Evolutionary conservation across 78 protist species (phyloP).

Genomic region (slime mould (Dictyostelium discoideum)): DNA sequence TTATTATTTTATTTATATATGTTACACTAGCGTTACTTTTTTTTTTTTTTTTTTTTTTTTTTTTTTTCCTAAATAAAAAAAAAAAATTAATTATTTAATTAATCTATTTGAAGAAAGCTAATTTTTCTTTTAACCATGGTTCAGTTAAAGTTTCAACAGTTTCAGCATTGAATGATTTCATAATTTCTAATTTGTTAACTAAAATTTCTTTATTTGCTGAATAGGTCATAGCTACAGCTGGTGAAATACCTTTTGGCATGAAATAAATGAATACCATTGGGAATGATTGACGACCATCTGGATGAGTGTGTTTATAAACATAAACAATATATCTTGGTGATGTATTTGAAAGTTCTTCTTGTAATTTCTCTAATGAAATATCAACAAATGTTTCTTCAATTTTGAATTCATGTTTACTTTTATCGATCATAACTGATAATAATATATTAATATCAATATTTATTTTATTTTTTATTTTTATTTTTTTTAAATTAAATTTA

Average conservation of each 20-base stretch:
- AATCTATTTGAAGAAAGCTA: slow-evolving; percentile 75
- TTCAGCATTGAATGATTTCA: slow-evolving; percentile 78
- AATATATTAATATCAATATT: not conserved
- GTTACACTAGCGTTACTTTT: not conserved
- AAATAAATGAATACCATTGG: slow-evolving; percentile 84
- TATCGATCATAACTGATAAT: slow-evolving; percentile 54
- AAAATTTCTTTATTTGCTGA: slow-evolving; percentile 62
- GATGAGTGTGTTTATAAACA: slow-evolving; percentile 78
- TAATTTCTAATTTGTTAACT: slow-evolving; percentile 31
- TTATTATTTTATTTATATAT: not conserved
- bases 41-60: slow-evolving; percentile 1
- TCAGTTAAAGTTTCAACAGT: slow-evolving; percentile 42
- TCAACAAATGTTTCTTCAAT: slow-evolving; percentile 61
- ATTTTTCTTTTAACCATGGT: slow-evolving; percentile 83
- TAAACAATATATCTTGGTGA: slow-evolving; percentile 82
- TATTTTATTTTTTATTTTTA: no score
- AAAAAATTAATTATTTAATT: not conserved
- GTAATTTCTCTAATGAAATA: slow-evolving; percentile 70
- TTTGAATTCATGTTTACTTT: not conserved
- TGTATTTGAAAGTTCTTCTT: slow-evolving; percentile 77
- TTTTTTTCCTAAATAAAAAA: not conserved
- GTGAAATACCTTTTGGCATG: slow-evolving; percentile 82
- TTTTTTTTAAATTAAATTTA: not conserved
- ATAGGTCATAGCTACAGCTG: slow-evolving; percentile 85
- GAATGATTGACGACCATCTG: slow-evolving; percentile 82